Base-by-base conservation (phyloP, 2,329 filamentous ascomycete genomes). In the Fusarium sp. region DNA sequence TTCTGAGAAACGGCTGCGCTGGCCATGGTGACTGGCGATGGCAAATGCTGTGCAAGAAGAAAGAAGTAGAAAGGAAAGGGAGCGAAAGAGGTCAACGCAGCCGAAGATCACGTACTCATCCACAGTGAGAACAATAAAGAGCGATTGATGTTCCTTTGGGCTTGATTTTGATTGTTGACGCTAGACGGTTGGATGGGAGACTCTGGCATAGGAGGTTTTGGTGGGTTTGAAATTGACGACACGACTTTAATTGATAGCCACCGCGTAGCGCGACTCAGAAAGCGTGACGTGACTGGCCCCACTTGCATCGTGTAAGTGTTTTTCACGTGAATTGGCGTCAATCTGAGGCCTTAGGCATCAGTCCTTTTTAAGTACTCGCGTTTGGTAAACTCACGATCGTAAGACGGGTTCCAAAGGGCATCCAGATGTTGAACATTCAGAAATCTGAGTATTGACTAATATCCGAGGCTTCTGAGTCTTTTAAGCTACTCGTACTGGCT, bases 1-100 rank as follows among this genome's bases (percentile, higher is more conserved):
- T 93, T 93, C 77, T 91, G 87, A 51, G 90, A 86, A 53, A 88
- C 76, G 58, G 83, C 73, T 60, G 80, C 74, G 58, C 81, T 77
- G 63, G 82, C 75, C 83, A 85, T 85, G 70, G 57, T 68, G 62
- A 48, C 53, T 46, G 49, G 58, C n/a, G 62, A 40, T 41, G 58
- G 48, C 56, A 53, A 57, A 53, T 57, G 26, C 48, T 57, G 52
- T 54, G 46, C 10, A 38, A 39, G 39, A 32, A 45, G 35, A 41
- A 54, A 42, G 38, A 44, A 50, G 43, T 11, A 32, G 28, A 38
- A 34, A 50, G 54, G 28, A 31, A 40, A 36, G 19, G 36, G 28
- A 46, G 24, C 38, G 45, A 49, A 49, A 19, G 28, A 13, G 25
- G 46, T 9, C 11, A 38, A 40, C 11, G 12, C 13, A 43, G 28